These are phyloP conservation scores for Posidonia australis DNA, from an alignment of 106 monocot species.

Conservation along the genomic window DNA sequence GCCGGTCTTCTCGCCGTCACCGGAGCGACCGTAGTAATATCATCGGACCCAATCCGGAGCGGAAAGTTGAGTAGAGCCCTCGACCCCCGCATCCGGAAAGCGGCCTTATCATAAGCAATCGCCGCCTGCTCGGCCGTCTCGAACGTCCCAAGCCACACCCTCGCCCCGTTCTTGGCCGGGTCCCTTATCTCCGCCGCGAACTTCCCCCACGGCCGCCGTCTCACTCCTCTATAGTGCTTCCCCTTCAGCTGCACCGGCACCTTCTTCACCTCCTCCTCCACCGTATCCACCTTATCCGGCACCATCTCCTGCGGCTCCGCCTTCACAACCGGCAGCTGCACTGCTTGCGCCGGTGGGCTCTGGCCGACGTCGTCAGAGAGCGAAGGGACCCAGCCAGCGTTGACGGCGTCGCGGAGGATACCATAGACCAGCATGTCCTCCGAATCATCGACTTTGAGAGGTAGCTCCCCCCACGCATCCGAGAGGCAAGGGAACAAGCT, in stretches of 20 bases:
- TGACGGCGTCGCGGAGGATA: conserved; percentile 57
- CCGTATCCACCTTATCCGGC: neutral
- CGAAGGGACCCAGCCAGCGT: conserved; percentile 57
- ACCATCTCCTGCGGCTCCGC: conserved; percentile 47
- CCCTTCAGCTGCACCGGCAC: conserved; percentile 1
- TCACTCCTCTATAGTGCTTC: conserved; percentile 60
- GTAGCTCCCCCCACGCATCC: conserved; percentile 57
- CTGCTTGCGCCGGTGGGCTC: neutral
- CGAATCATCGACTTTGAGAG: conserved; percentile 66
- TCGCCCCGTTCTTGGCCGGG: conserved; percentile 64
- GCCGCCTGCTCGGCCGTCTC: conserved; percentile 33
- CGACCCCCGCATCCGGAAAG: conserved; percentile 65
- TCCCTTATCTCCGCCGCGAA: conserved; percentile 40
- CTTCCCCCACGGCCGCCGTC: conserved; percentile 25
- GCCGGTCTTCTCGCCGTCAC: neutral
- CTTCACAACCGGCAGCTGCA: conserved; percentile 4
- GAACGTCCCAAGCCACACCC: conserved; percentile 61
- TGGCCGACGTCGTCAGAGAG: neutral
- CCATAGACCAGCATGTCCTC: conserved; percentile 85
- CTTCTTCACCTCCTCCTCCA: neutral
- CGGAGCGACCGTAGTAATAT: neutral
- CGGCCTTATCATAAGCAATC: conserved; percentile 61
- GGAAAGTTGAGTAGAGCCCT: conserved; percentile 81
- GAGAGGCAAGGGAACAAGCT: conserved; percentile 36
- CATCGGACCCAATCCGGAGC: conserved; percentile 29